These are phyloP conservation scores for Trebouxia gelatinosa DNA, from an alignment of 163 green algal genomes.

Conservation along the genomic window DNA sequence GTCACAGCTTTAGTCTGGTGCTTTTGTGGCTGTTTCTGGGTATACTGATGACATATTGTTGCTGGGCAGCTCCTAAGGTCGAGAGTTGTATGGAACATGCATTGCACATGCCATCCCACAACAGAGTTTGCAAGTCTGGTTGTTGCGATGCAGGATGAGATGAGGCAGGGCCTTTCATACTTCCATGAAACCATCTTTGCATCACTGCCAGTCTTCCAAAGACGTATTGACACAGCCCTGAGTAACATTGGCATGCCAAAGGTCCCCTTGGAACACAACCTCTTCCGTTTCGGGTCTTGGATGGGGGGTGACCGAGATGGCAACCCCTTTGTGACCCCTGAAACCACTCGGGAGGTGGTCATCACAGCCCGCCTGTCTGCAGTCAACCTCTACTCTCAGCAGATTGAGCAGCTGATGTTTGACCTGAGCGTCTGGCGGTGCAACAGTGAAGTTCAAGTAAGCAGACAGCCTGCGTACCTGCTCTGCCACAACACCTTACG, in stretches of 20 bases:
- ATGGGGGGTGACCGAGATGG: slow-evolving; percentile 95
- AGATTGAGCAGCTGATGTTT: slow-evolving; percentile 90
- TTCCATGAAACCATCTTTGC: slow-evolving; percentile 89
- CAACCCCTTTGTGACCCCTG: slow-evolving; percentile 90
- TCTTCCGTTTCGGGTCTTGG: slow-evolving; percentile 88
- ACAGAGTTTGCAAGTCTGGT: not conserved
- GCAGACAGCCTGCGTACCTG: too few relatives aligned
- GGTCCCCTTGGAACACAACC: slow-evolving; percentile 77
- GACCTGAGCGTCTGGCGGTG: slow-evolving; percentile 92
- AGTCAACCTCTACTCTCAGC: slow-evolving; percentile 57
- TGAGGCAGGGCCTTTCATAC: slow-evolving; percentile 85
- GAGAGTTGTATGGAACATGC: not conserved
- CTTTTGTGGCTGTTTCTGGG: not conserved
- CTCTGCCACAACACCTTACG: not conserved
- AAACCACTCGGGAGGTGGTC: slow-evolving; percentile 92
- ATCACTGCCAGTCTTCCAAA: slow-evolving; percentile 88
- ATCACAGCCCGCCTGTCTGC: slow-evolving; percentile 75
- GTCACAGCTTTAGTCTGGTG: not conserved
- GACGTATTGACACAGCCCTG: slow-evolving; percentile 91
- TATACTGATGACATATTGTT: too few relatives aligned
- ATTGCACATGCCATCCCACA: not conserved
- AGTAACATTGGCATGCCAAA: slow-evolving; percentile 80
- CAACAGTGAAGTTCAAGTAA: slow-evolving; percentile 51
- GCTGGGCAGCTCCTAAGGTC: not conserved
- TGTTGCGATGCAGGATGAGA: slow-evolving; percentile 75